Evolutionary conservation across 495 filamentous ascomycete species (phyloP).

Genomic region (Parmelia sp.): DNA sequence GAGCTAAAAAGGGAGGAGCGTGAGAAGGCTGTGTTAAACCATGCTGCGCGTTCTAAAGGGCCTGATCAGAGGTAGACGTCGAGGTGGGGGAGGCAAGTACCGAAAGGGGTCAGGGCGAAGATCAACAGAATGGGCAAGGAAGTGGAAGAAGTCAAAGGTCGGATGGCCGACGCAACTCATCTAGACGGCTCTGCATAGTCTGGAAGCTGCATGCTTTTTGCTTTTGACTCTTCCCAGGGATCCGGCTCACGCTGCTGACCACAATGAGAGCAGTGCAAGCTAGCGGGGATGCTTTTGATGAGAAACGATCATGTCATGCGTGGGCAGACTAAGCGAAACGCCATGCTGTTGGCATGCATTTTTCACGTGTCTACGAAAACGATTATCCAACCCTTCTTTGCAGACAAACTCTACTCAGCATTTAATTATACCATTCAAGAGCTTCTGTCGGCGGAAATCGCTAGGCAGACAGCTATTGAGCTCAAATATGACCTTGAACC

Average conservation of each 20-base stretch:
- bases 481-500: too few relatives aligned
- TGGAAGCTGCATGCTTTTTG: slow-evolving; percentile 13
- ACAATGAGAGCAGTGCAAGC: background rate
- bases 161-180: slow-evolving; percentile 19
- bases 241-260: background rate
- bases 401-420: background rate
- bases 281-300: background rate
- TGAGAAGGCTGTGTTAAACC: slow-evolving; percentile 9
- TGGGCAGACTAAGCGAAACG: background rate
- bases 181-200: slow-evolving; percentile 22
- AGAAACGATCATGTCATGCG: background rate
- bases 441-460: too few relatives aligned
- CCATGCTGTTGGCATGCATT: background rate
- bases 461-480: too few relatives aligned
- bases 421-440: too few relatives aligned
- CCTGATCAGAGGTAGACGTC: slow-evolving; percentile 14
- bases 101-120: background rate
- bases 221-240: background rate
- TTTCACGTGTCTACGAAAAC: background rate
- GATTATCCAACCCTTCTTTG: background rate
- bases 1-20: slow-evolving; percentile 1
- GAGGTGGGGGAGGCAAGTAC: slow-evolving; percentile 8
- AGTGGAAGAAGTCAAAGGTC: slow-evolving; percentile 11
- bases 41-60: background rate
- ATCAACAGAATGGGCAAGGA: background rate